Evolutionary conservation across 2,329 filamentous ascomycete genomes (phyloP), one percentile per base, ranked within the genome.

Genomic region (Hypoxylon sp.): DNA sequence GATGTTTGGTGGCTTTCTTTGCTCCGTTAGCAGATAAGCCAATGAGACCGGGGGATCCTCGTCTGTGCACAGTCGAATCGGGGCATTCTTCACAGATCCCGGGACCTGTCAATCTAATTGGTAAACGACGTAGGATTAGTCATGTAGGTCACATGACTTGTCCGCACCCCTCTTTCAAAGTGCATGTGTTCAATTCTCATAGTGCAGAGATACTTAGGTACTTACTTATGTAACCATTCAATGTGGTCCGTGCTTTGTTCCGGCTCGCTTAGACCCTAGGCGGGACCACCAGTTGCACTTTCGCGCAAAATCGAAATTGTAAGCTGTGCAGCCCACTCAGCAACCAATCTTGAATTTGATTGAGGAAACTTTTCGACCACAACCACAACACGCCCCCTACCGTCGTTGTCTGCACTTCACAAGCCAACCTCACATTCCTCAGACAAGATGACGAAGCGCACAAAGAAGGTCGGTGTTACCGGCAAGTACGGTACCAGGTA

Each of bases 401-500:
- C 33, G 59, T 69, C 67, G 62, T 62, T 63, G 61, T 69, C 61
- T 46, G 53, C 63, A 65, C 60, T 55, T 36, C 55, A 60, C 57
- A 36, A 69, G 61, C 46, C 30, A 58, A 38, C 58, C 44, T 64
- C 64, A 68, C 56, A 62, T 56, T 57, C 61, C 49, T 63, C 64
- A 68, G 62, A 65, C 67, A 73, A 72, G 51, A 73, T 73, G 71
- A 70, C 71, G 66, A 72, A 96, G 89, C 90, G 93, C 87, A 96
- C 93, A 75, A 96, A 93, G 91, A 96, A 97, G 92, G 93, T 97
- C 90, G 93, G 93, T 83, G 94, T 97, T 83, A 97, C 95, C 87
- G 93, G 94, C 86, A 96, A 97, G 90, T 97, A 97, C 86, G 94
- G 94, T 89, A 94, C 91, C 81, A 93, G 93, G 91, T 96, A 91